These are phyloP conservation scores for Tetrapisispora taiwanensis DNA, from an alignment of 805 yeast species.

Conservation along the genomic window DNA sequence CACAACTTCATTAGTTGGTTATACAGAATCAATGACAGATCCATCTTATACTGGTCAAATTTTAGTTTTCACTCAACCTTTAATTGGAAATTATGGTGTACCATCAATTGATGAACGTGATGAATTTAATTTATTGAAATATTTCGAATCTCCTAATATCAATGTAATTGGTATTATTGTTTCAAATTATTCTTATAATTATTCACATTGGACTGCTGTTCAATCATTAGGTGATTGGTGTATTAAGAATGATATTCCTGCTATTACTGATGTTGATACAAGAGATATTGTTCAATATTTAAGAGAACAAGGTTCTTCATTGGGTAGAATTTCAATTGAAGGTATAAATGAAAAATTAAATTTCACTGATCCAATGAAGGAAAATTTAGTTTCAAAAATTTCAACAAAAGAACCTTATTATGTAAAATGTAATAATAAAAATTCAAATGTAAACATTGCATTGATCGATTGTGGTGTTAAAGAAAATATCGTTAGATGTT, in stretches of 20 bases:
- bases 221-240: constrained; percentile 95
- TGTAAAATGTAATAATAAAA: constrained; percentile 52
- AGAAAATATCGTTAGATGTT: constrained; percentile 90
- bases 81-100: constrained; percentile 97
- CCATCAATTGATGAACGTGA: constrained; percentile 78
- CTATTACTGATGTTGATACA: constrained; percentile 95
- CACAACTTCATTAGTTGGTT: constrained; percentile 95
- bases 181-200: constrained; percentile 86
- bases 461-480: constrained; percentile 97
- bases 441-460: constrained; percentile 53
- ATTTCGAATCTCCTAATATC: constrained; percentile 81
- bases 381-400: constrained; percentile 85
- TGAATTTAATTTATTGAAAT: constrained; percentile 73
- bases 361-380: constrained; percentile 80
- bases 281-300: constrained; percentile 85
- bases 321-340: constrained; percentile 83
- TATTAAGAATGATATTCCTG: constrained; percentile 90
- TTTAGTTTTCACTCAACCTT: constrained; percentile 91
- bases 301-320: constrained; percentile 92
- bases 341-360: constrained; percentile 30
- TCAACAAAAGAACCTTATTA: constrained; percentile 94
- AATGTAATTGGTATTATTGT: constrained; percentile 96
- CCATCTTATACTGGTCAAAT: constrained; percentile 97
- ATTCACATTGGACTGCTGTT: constrained; percentile 99
- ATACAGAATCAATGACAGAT: constrained; percentile 98